phyloP scores from a whole-genome alignment of 192 early-diverging fungal genomes.

The Coemansia sp. region DNA sequence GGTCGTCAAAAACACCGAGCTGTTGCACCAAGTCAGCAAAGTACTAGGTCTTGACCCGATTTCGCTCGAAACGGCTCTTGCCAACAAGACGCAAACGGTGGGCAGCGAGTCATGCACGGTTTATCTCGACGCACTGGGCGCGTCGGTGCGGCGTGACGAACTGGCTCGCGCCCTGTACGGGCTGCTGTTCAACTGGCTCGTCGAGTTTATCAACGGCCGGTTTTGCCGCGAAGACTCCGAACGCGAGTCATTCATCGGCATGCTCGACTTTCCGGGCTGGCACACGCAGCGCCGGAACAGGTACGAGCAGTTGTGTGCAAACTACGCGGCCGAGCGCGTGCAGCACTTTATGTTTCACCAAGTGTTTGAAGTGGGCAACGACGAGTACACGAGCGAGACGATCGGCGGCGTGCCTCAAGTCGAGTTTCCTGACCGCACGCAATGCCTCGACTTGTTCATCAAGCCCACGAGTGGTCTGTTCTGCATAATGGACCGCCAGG shows the following conservation, averaged over 20 bases:
- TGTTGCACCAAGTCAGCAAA: constrained; percentile 74
- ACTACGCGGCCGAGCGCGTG: constrained; percentile 72
- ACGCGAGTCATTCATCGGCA: constrained; percentile 64
- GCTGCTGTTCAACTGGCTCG: constrained; percentile 85
- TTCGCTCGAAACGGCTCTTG: constrained; percentile 74
- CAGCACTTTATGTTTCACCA: constrained; percentile 57
- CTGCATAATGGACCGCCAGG: constrained; percentile 69
- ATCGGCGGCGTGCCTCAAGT: constrained; percentile 70
- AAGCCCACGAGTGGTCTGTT: constrained; percentile 71
- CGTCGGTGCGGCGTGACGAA: constrained; percentile 74
- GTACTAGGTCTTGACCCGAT: constrained; percentile 82
- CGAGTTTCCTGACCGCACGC: constrained; percentile 61
- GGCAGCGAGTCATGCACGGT: constrained; percentile 84
- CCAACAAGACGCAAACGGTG: constrained; percentile 82
- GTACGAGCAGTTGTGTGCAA: constrained; percentile 72
- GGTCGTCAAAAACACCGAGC: constrained; percentile 75
- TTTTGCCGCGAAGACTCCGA: constrained; percentile 70
- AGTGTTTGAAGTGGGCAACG: constrained; percentile 60
- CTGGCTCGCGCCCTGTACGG: constrained; percentile 84
- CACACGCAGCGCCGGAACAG: constrained; percentile 74
- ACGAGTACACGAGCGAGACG: constrained; percentile 75
- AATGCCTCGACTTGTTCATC: constrained; percentile 70
- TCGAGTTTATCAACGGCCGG: constrained; percentile 88
- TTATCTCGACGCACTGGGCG: constrained; percentile 77
- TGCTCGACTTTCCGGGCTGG: constrained; percentile 73